Conservation (phyloP, 2,329 filamentous ascomycete genomes). For the Colletotrichum sp. region DNA sequence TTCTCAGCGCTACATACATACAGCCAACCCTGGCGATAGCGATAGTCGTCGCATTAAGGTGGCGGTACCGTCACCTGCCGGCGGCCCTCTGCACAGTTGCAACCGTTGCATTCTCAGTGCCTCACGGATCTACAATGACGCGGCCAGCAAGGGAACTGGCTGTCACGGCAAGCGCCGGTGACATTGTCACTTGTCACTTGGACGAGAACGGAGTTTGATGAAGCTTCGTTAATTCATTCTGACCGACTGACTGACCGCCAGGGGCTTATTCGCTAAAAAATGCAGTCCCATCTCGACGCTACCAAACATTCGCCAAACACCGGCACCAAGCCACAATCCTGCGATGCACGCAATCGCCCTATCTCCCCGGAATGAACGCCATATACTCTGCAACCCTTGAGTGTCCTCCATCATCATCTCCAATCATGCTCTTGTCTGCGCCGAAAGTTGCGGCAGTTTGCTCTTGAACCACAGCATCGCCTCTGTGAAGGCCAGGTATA, state of each 20-base stretch:
- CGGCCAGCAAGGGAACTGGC: not conserved
- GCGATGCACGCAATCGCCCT: not conserved
- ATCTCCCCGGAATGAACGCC: not conserved
- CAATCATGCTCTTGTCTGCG: not conserved
- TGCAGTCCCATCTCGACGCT: not conserved
- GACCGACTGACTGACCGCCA: not conserved
- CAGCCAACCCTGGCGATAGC: not conserved
- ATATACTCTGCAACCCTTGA: not conserved
- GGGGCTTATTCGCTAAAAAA: not conserved
- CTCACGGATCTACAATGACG: slow-evolving; percentile 1
- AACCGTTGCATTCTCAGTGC: not conserved
- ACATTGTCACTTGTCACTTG: not conserved
- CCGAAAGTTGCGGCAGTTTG: not conserved
- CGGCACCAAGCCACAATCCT: not conserved
- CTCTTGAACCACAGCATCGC: slow-evolving; percentile 38
- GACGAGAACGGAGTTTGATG: not conserved
- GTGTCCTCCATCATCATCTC: not conserved
- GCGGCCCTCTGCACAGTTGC: not conserved
- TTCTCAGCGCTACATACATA: not conserved
- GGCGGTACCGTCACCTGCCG: not conserved
- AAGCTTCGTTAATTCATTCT: not conserved
- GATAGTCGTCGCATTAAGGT: not conserved
- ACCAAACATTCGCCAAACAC: not conserved
- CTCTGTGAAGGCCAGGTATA: slow-evolving; percentile 55
- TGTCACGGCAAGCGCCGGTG: not conserved